Evolutionary conservation across 768 basidiomycete species (phyloP), one percentile per base, ranked within the genome.

Genomic region (Suillus hirtellus): DNA sequence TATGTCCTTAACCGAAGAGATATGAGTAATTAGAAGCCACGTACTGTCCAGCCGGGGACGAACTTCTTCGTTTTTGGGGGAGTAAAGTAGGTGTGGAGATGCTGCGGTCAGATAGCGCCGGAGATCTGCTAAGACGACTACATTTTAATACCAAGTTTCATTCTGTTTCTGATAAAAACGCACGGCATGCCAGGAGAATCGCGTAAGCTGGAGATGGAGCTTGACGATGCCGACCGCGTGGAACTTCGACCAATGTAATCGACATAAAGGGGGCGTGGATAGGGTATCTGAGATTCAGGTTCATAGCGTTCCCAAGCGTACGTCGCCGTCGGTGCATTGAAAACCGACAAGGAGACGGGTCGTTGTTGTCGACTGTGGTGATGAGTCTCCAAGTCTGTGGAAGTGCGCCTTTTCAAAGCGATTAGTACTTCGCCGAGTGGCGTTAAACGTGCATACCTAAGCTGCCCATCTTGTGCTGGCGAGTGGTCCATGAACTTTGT

Each of bases 221-320:
- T 73, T 56, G 67, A 69, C 62, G 74, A 76, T 60, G 69, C 64
- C 42, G 74, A 71, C 66, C 72, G 75, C 75, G 66, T 69, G 71
- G 70, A 58, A 47, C 70, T 68, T 75, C 70, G 68, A n/a, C 65
- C 68, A 67, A 75, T 68, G 59, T 75, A 70, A 64, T 75, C 69
- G 67, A 78, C 78, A 67, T 80, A 80, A 66, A 79, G 70, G 60
- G 76, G 69, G 35, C 82, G 80, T 58, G 72, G 73, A 64, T 74
- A 69, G 59, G 67, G 70, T 77, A 80, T 81, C 69, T 79, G 74
- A 42, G 80, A 83, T 31, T 79, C 78, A 65, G 80, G 73, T 66
- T 76, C 73, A 64, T 83, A 76, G 62, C 70, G 74, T n/a, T 80
- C 80, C 82, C 82, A 84, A 69, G 76, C 74, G 70, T 77, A 84